phyloP scores from a whole-genome alignment of 441 rosid genomes.

The Brassica balearica region DNA sequence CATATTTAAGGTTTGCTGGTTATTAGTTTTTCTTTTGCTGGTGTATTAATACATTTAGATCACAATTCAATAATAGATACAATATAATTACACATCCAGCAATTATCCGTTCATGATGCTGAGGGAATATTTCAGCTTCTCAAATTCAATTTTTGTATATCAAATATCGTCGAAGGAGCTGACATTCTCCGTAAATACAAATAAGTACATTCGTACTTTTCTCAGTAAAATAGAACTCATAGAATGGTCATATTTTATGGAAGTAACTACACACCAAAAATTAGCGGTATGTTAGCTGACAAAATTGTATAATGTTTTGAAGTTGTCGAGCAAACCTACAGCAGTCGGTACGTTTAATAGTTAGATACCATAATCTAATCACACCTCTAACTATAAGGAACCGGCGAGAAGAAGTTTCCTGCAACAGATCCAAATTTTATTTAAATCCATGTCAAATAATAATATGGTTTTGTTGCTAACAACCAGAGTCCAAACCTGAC shows the following conservation, averaged over 20 bases:
- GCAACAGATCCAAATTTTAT: not conserved
- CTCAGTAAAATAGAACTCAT: not conserved
- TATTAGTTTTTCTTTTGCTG: constrained; percentile 14
- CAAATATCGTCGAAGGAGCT: not conserved
- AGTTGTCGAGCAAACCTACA: constrained; percentile 33
- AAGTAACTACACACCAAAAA: not conserved
- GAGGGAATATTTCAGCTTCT: not conserved
- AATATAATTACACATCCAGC: not conserved
- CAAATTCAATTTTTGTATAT: not conserved
- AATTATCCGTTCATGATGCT: constrained; percentile 9
- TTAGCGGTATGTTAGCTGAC: constrained; percentile 40
- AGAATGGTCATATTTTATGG: not conserved
- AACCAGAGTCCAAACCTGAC: constrained; percentile 1
- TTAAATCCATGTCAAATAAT: not conserved
- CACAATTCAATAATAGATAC: constrained; percentile 9
- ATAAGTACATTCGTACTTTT: not conserved
- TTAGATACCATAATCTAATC: not conserved
- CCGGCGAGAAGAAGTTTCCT: constrained; percentile 20
- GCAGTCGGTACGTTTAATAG: constrained; percentile 21
- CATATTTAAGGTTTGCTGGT: constrained; percentile 28
- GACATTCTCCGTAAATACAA: not conserved
- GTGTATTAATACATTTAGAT: constrained; percentile 13
- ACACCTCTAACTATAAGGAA: not conserved
- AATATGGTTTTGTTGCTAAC: constrained; percentile 2
- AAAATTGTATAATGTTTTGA: constrained; percentile 34